Conservation (phyloP, 768 basidiomycete genomes). For the Rhizopogon salebrosus region DNA sequence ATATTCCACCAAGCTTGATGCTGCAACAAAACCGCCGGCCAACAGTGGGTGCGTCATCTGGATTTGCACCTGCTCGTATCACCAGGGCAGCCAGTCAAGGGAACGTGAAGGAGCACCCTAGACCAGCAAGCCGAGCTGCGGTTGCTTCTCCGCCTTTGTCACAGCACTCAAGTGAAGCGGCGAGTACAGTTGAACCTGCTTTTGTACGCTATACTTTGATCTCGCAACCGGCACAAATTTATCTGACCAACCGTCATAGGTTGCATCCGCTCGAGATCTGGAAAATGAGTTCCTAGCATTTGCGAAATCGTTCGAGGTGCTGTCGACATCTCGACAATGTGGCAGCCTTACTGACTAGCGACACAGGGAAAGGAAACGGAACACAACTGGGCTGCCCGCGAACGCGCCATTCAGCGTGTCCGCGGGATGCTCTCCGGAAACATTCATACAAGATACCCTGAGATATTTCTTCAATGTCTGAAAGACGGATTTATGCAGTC, state of each 20-base stretch:
- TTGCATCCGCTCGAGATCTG: constrained; percentile 81
- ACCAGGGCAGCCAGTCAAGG: constrained; percentile 45
- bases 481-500: constrained; percentile 78
- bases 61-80: constrained; percentile 25
- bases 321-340: constrained; percentile 9
- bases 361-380: constrained; percentile 93
- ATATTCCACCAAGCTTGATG: constrained; percentile 71
- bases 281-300: constrained; percentile 81
- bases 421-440: constrained; percentile 90
- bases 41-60: constrained; percentile 26
- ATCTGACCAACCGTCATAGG: constrained; percentile 33
- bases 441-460: constrained; percentile 66
- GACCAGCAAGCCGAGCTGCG: constrained; percentile 61
- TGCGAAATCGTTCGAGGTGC: constrained; percentile 75
- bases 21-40: constrained; percentile 50
- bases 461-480: constrained; percentile 68
- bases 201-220: constrained; percentile 47
- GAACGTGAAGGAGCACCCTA: constrained; percentile 43
- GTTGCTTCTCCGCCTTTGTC: constrained; percentile 37
- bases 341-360: constrained; percentile 1
- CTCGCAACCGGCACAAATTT: background rate
- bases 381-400: constrained; percentile 88
- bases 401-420: constrained; percentile 69
- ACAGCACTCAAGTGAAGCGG: constrained; percentile 36
- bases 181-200: constrained; percentile 51